Evolutionary conservation across 1,284 basidiomycete species (phyloP), one percentile per base, ranked within the genome.

Genomic region (Fomitopsis pinicola): DNA sequence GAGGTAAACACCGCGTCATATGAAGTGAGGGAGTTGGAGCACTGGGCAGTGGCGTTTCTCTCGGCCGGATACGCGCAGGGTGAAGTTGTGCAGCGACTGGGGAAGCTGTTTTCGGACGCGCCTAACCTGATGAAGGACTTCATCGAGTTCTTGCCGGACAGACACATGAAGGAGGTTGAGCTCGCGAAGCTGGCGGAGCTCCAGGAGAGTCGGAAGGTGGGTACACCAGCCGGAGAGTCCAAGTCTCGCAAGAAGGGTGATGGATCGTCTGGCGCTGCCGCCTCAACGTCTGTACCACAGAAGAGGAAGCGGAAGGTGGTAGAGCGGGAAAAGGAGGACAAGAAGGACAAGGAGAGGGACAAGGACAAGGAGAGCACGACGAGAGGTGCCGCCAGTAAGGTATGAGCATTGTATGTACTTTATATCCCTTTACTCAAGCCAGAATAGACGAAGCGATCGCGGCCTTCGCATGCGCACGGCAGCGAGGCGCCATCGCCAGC

Each of bases 121-220:
- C 92, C 93, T 1, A 96, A 98, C 73, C 79, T 98, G 15, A 84
- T 95, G 54, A 87, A 89, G 62, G 96, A 97, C 71, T 97, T 98
- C 73, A 89, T 91, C 65, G 87, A 95, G 65, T 98, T 97, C 76
- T 83, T 98, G 71, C 94, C 95, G 1, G 92, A 91, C 66, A 78
- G 80, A 65, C 78, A 77, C 53, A 79, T 81, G 57, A 76, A 77
- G 61, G 70, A 81, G 55, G 74, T 83, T 22, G 82, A 84, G 62
- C 67, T 69, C 26, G 68, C 67, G 59, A 66, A 66, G 5, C 62
- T 69, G 9, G 66, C 68, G 22, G 70, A 69, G 36, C 48, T 67
- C 12, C 67, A 68, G 44, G 67, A 69, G 42, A 55, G 55, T 10
- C 62, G 61, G 19, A 67, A 64, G 42, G 62, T 33, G 4, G 62